Percentiles rank a stretch among this genome's conserved stretches.
Conservation (phyloP, 2,329 filamentous ascomycete species). For the Claviceps sp. region DNA sequence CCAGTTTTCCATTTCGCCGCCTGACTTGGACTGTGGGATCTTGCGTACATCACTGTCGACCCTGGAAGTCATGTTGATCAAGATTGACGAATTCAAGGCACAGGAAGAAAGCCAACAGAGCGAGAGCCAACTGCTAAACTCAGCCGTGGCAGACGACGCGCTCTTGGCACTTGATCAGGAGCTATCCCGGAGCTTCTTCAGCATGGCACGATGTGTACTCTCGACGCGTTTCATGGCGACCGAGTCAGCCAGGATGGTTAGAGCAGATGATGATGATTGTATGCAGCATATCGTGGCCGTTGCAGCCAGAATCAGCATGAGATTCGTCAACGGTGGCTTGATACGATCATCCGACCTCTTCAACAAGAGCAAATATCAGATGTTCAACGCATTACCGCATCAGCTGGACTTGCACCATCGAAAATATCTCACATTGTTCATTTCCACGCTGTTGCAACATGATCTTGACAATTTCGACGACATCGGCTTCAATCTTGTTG, state of each 20-base stretch:
- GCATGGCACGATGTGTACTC: conserved; percentile 29
- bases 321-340: conserved; percentile 32
- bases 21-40: conserved; percentile 35
- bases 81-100: conserved; percentile 29
- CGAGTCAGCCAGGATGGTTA: conserved; percentile 7
- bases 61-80: conserved; percentile 31
- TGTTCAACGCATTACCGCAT: conserved; percentile 32
- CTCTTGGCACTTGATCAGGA: conserved; percentile 33
- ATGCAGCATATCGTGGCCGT: conserved; percentile 31
- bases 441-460: conserved; percentile 34
- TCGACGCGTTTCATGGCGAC: conserved; percentile 8
- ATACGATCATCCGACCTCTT: conserved; percentile 32
- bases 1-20: conserved; percentile 28
- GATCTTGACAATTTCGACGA: conserved; percentile 33
- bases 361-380: conserved; percentile 30
- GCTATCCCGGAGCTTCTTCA: conserved; percentile 32
- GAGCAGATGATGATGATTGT: conserved; percentile 18
- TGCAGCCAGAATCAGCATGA: conserved; percentile 31
- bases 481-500: conserved; percentile 29
- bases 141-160: conserved; percentile 32
- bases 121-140: conserved; percentile 25
- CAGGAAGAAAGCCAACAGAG: conserved; percentile 24
- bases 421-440: conserved; percentile 36
- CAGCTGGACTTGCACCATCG: conserved; percentile 27
- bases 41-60: conserved; percentile 31